A percentile compares a stretch with the other conserved stretches of the same genome.
phyloP scores from a whole-genome alignment of 805 yeast genomes.

The Sugiyamaella lignohabitans region DNA sequence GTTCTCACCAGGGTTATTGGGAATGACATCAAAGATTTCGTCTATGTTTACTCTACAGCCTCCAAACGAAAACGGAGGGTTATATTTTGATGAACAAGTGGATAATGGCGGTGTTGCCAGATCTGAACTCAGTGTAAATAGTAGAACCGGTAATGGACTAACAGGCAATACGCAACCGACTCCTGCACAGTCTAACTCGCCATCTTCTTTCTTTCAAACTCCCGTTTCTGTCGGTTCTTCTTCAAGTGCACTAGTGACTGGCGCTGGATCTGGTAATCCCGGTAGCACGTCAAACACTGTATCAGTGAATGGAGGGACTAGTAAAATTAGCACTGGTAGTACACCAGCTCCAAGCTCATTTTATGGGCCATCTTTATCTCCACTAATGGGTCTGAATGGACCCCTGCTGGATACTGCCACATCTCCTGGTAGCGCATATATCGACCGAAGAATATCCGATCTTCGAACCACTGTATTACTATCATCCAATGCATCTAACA shows the following conservation, averaged over 20 bases:
- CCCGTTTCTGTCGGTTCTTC: no score
- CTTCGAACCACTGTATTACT: constrained; percentile 12
- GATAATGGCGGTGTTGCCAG: neutral
- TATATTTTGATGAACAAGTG: constrained; percentile 5
- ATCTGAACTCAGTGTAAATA: no score
- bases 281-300: no score
- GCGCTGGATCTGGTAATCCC: neutral
- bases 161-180: neutral
- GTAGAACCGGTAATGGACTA: no score
- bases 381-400: constrained; percentile 1
- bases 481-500: neutral
- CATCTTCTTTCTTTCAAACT: no score
- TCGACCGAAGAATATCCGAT: constrained; percentile 13
- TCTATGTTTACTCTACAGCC: constrained; percentile 2
- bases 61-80: neutral
- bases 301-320: no score
- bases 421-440: constrained; percentile 5
- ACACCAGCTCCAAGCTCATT: constrained; percentile 3
- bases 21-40: neutral
- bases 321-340: neutral
- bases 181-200: no score
- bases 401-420: constrained; percentile 8
- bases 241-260: no score
- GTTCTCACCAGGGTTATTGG: constrained; percentile 4
- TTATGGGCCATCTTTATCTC: constrained; percentile 5